Base-by-base conservation (phyloP, 2,329 filamentous ascomycete genomes). In the Xylariales sp. region DNA sequence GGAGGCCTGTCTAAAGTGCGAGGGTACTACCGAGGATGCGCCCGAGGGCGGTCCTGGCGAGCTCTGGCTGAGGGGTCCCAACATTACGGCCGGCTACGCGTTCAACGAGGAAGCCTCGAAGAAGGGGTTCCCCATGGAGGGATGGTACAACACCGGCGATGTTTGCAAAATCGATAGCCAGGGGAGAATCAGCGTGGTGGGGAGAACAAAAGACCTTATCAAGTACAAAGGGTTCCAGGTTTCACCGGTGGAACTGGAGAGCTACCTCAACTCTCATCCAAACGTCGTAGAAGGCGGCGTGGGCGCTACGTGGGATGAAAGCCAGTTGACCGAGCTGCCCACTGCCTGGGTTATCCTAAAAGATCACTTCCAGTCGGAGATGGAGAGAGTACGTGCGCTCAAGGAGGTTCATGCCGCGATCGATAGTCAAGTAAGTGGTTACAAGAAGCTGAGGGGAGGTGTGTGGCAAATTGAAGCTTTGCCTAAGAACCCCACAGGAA, bases 71-170 rank as follows among this genome's bases (percentile, higher is more conserved):
- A 52, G 62, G 11, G 65, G 64, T 0, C 65, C 66, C 5, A 67
- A 69, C 33, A 60, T 70, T n/a, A 63, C 64, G 5, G 48, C 46
- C 1, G 58, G 65, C 2, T 70, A 70, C 40, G 61, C 57, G 5
- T 62, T 64, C 47, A 60, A 66, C 21, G 52, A 60, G 4, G 57
- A 61, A 21, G 60, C 59, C 1, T 67, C 60, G 16, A 45, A 51
- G 18, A 56, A 57, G 8, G 59, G 52, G 3, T 66, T 70, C 29
- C 59, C 60, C 5, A 42, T 55, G 10, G 34, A 51, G 4, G 63
- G 61, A 1, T 70, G 66, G 66, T 66, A 66, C 37, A 65, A 64
- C 32, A 72, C 68, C 0, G 67, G 68, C 1, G 67, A 72, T 38
- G 60, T 70, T 1, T 67, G 64, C 31, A 57, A 48, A 2, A 54